A percentile compares a stretch with the other conserved stretches of the same genome.
Conservation (phyloP, 352 stramenopile species). For the Pythium myriotylum region DNA sequence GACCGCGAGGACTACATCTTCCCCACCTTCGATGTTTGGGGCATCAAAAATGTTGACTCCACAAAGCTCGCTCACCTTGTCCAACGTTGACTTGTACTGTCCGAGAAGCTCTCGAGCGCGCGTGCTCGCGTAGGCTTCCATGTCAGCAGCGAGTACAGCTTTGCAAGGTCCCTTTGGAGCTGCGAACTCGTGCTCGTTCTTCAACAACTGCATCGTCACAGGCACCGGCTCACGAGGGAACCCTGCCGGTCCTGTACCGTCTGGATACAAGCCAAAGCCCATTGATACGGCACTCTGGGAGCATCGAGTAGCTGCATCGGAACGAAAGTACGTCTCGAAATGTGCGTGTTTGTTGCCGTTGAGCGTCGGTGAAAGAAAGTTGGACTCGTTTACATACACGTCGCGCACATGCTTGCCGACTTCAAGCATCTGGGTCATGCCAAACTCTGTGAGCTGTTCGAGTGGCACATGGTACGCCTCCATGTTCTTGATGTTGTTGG, state of each 20-base stretch:
- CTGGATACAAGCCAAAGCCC: conserved; percentile 79
- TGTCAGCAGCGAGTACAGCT: conserved; percentile 48
- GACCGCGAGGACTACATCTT: conserved; percentile 76
- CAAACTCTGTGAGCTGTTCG: conserved; percentile 80
- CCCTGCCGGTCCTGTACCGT: conserved; percentile 66
- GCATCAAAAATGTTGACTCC: conserved; percentile 62
- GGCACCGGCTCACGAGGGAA: conserved; percentile 77
- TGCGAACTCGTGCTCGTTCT: conserved; percentile 86
- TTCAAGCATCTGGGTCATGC: conserved; percentile 76
- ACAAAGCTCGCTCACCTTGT: conserved; percentile 57
- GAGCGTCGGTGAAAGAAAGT: conserved; percentile 71
- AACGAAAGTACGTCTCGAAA: conserved; percentile 87
- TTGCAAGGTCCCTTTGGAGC: conserved; percentile 78
- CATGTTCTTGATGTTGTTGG: conserved; percentile 69
- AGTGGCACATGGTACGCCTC: conserved; percentile 78
- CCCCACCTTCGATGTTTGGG: conserved; percentile 53
- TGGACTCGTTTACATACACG: conserved; percentile 67
- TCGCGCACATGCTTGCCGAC: conserved; percentile 70
- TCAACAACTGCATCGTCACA: conserved; percentile 83
- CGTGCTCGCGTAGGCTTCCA: conserved; percentile 56
- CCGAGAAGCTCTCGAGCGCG: conserved; percentile 61
- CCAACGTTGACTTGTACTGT: conserved; percentile 55
- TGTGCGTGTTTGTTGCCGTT: conserved; percentile 75
- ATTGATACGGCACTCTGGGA: conserved; percentile 76
- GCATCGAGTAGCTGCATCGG: conserved; percentile 78